A percentile compares a stretch with the other conserved stretches of the same genome.
phyloP scores from a whole-genome alignment of 1,139 yeast genomes.

The Magnusiomyces ingens region DNA sequence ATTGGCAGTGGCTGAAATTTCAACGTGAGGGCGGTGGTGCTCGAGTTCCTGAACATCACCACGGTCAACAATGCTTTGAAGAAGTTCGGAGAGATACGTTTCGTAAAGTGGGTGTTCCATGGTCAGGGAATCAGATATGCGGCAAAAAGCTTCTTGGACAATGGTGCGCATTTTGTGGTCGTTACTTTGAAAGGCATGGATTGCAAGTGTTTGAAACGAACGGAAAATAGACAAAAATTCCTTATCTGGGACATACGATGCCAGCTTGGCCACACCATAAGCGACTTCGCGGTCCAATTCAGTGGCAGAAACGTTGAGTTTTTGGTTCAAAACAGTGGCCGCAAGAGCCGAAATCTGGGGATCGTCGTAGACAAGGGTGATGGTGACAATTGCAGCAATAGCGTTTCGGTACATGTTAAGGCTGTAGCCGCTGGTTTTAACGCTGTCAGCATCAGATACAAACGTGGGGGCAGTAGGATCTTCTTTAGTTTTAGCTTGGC shows the following conservation, averaged over 20 bases:
- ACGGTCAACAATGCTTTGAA: conserved; percentile 60
- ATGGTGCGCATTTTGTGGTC: conserved; percentile 35
- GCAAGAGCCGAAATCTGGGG: conserved; percentile 74
- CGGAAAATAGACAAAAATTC: conserved; percentile 52
- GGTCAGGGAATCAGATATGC: conserved; percentile 40
- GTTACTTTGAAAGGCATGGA: conserved; percentile 10
- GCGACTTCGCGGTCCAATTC: conserved; percentile 38
- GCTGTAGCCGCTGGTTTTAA: not conserved
- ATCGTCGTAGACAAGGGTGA: conserved; percentile 64
- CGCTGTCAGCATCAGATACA: not conserved
- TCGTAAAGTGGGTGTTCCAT: conserved; percentile 43
- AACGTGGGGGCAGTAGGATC: conserved; percentile 2
- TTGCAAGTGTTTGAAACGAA: conserved; percentile 28
- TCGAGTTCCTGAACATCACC: conserved; percentile 80
- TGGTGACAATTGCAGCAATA: conserved; percentile 62
- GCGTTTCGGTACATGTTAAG: conserved; percentile 37
- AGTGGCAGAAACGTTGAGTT: conserved; percentile 44
- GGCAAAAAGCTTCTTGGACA: conserved; percentile 36
- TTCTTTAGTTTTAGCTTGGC: not conserved
- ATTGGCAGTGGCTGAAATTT: conserved; percentile 68
- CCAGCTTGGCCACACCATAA: conserved; percentile 52
- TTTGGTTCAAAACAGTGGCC: conserved; percentile 77
- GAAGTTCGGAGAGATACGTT: conserved; percentile 57
- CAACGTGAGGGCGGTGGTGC: conserved; percentile 76
- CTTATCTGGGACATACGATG: conserved; percentile 51